Evolutionary conservation across 192 early-diverging fungal species (phyloP).

Genomic region (Entophlyctis luteolus): DNA sequence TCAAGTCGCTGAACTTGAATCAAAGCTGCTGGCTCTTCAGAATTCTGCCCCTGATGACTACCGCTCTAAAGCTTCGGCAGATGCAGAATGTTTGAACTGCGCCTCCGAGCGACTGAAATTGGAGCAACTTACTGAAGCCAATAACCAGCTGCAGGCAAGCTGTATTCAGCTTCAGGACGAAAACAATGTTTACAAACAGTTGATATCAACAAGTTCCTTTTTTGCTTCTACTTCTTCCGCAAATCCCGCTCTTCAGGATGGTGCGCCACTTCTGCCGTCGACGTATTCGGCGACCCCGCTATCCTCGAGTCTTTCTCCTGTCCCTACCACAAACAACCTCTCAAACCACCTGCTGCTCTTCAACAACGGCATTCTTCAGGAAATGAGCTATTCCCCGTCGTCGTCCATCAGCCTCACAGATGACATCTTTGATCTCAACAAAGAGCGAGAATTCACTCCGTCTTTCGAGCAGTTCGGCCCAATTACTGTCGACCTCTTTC

Average conservation of each 20-base stretch:
- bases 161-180: neutral
- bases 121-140: neutral
- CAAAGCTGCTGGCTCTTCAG: neutral
- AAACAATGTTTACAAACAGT: neutral
- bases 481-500: neutral
- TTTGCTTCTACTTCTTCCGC: neutral
- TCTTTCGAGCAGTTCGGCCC: constrained; percentile 4
- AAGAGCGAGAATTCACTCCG: neutral
- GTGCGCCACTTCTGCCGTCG: neutral
- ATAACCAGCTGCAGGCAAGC: neutral
- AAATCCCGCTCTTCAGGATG: neutral
- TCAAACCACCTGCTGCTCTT: neutral
- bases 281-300: neutral
- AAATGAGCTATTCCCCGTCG: neutral
- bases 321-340: neutral
- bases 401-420: neutral
- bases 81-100: neutral
- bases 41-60: neutral
- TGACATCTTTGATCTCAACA: neutral
- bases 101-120: neutral
- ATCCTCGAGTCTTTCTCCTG: too few relatives aligned
- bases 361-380: neutral
- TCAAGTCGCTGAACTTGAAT: neutral
- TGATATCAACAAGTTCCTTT: neutral
- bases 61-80: too few relatives aligned